Percentiles rank a stretch among this genome's conserved stretches.
Conservation (phyloP, 2,329 filamentous ascomycete species). For the Epichloe gansuensis region DNA sequence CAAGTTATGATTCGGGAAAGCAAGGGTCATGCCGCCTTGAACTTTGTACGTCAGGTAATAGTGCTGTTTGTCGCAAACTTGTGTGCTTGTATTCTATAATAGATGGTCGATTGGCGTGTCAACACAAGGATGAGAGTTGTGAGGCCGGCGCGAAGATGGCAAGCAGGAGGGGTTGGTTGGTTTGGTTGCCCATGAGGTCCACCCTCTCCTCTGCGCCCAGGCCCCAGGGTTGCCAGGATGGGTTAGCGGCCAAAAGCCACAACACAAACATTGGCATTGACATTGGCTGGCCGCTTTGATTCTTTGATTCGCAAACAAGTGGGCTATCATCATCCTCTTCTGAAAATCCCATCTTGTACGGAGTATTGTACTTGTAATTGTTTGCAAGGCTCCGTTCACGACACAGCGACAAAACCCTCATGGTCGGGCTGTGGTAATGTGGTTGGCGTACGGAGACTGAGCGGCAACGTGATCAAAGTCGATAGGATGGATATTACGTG, state of each 20-base stretch:
- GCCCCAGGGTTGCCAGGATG: background rate
- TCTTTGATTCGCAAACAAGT: too few species aligned
- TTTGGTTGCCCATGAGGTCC: background rate
- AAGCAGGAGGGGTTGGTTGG: background rate
- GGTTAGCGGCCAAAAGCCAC: background rate
- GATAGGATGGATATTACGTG: too few species aligned
- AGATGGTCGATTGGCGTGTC: background rate
- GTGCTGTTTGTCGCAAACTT: background rate
- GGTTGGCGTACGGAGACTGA: too few species aligned
- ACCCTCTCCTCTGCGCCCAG: background rate
- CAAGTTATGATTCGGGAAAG: constrained; percentile 7
- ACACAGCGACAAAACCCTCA: too few species aligned
- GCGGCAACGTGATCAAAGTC: too few species aligned
- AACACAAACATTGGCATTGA: too few species aligned
- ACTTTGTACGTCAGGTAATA: background rate
- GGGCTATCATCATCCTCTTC: too few species aligned
- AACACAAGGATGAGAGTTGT: background rate
- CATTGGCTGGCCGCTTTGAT: too few species aligned
- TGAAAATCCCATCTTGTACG: too few species aligned
- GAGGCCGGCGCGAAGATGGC: background rate
- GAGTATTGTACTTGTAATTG: too few species aligned
- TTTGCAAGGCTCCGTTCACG: too few species aligned
- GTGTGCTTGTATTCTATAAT: background rate
- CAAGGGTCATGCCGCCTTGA: constrained; percentile 12
- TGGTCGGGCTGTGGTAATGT: too few species aligned